Percentiles rank a stretch among this genome's conserved stretches.
Evolutionary conservation across 164 flowering plant genomes (phyloP).

Genomic region (Piper betle): DNA sequence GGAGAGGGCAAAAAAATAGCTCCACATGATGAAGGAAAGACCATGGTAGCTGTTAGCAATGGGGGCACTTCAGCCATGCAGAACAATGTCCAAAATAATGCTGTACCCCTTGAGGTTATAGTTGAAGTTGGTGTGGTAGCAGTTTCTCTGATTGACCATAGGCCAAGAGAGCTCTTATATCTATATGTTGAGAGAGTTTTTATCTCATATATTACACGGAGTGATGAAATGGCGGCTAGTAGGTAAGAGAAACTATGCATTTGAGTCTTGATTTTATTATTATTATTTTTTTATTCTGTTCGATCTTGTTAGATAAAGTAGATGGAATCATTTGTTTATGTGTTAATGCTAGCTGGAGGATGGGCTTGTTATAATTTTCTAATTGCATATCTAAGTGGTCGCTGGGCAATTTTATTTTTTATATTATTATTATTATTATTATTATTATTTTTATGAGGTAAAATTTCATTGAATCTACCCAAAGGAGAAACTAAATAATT

Average conservation of each 20-base stretch:
- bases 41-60: slow-evolving; percentile 21
- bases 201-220: slow-evolving; percentile 77
- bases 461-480: no score
- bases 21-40: slow-evolving; percentile 17
- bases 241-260: slow-evolving; percentile 28
- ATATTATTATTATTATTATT: no score
- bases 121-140: slow-evolving; percentile 79
- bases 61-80: slow-evolving; percentile 25
- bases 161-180: slow-evolving; percentile 78
- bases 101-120: slow-evolving; percentile 57
- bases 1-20: slow-evolving; percentile 7
- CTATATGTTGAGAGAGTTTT: slow-evolving; percentile 73
- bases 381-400: no score
- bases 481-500: no score
- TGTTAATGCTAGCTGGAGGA: no score
- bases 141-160: slow-evolving; percentile 73
- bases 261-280: background rate
- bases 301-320: no score
- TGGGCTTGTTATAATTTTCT: no score
- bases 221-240: slow-evolving; percentile 76
- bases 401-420: no score
- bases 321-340: no score
- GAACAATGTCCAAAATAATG: slow-evolving; percentile 23
- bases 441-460: no score
- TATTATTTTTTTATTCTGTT: background rate